A percentile compares a stretch with the other conserved stretches of the same genome.
Conservation (phyloP, 2,329 filamentous ascomycete species). For the Aaosphaeria pasadenensis region DNA sequence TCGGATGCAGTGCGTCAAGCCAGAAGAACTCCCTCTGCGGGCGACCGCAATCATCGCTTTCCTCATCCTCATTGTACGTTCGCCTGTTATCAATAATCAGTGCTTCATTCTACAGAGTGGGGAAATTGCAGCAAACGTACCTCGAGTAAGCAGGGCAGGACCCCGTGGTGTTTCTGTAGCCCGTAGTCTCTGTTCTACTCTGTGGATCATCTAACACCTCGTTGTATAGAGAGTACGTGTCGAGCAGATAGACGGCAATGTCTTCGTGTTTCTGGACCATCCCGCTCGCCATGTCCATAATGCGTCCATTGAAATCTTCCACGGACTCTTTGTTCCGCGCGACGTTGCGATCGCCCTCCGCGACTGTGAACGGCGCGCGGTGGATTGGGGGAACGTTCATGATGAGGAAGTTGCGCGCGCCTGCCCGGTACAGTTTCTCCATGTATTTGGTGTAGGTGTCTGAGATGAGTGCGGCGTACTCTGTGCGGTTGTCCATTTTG, state of each 20-base stretch:
- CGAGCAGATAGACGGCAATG: conserved; percentile 51
- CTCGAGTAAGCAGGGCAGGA: conserved; percentile 57
- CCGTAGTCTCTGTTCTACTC: conserved; percentile 49
- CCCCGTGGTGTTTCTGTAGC: conserved; percentile 54
- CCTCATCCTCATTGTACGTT: neutral
- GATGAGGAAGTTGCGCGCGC: conserved; percentile 52
- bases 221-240: conserved; percentile 52
- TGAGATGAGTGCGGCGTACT: conserved; percentile 34
- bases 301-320: conserved; percentile 49
- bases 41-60: neutral
- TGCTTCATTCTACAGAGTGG: neutral
- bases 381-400: conserved; percentile 49
- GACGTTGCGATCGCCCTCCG: conserved; percentile 41
- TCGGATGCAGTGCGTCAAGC: conserved; percentile 63
- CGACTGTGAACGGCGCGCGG: conserved; percentile 49
- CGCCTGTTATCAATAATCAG: neutral
- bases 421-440: conserved; percentile 42
- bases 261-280: conserved; percentile 40
- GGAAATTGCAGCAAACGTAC: conserved; percentile 17
- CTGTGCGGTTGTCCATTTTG: conserved; percentile 35
- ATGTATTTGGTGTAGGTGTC: conserved; percentile 34
- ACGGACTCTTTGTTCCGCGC: conserved; percentile 24
- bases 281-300: conserved; percentile 41
- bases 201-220: conserved; percentile 53
- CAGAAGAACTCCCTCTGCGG: conserved; percentile 58